Evolutionary conservation across 1,284 basidiomycete species (phyloP).

Genomic region (Leucoagaricus sp.): DNA sequence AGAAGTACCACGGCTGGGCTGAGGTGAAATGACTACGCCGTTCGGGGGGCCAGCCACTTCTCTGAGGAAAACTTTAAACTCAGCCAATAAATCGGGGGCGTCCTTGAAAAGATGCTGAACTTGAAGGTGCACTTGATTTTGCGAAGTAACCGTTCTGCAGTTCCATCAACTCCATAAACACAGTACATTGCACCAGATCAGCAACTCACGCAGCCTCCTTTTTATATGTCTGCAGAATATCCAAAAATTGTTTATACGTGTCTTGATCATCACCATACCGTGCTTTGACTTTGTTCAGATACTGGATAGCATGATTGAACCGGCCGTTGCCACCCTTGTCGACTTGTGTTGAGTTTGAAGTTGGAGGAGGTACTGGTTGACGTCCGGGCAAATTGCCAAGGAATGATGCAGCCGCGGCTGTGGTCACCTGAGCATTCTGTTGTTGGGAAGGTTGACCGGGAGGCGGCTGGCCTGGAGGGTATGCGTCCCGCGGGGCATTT

Average conservation of each 20-base stretch:
- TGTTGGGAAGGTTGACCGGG: slow-evolving; percentile 37
- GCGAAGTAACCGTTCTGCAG: slow-evolving; percentile 16
- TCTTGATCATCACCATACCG: slow-evolving; percentile 91
- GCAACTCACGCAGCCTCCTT: slow-evolving; percentile 61
- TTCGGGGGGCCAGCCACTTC: slow-evolving; percentile 45
- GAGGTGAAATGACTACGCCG: slow-evolving; percentile 33
- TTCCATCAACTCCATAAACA: background rate
- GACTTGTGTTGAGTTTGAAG: slow-evolving; percentile 37
- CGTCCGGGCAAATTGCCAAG: slow-evolving; percentile 56
- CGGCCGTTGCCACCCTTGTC: slow-evolving; percentile 52
- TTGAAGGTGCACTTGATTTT: slow-evolving; percentile 87
- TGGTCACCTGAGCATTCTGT: slow-evolving; percentile 42
- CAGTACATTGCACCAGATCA: too few species aligned
- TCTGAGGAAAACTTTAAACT: slow-evolving; percentile 97
- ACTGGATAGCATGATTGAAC: slow-evolving; percentile 98
- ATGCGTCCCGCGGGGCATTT: slow-evolving; percentile 1
- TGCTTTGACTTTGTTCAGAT: slow-evolving; percentile 98
- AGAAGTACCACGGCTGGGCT: slow-evolving; percentile 19
- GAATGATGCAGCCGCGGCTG: slow-evolving; percentile 63
- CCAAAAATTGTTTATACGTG: slow-evolving; percentile 97
- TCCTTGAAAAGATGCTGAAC: slow-evolving; percentile 93
- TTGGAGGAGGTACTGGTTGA: slow-evolving; percentile 25
- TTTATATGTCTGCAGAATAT: slow-evolving; percentile 97
- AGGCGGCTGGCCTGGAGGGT: slow-evolving; percentile 18
- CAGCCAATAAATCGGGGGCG: slow-evolving; percentile 89